Evolutionary conservation across 2,329 filamentous ascomycete genomes (phyloP), one percentile per base, ranked within the genome.

Genomic region (Didymella keratinophila): DNA sequence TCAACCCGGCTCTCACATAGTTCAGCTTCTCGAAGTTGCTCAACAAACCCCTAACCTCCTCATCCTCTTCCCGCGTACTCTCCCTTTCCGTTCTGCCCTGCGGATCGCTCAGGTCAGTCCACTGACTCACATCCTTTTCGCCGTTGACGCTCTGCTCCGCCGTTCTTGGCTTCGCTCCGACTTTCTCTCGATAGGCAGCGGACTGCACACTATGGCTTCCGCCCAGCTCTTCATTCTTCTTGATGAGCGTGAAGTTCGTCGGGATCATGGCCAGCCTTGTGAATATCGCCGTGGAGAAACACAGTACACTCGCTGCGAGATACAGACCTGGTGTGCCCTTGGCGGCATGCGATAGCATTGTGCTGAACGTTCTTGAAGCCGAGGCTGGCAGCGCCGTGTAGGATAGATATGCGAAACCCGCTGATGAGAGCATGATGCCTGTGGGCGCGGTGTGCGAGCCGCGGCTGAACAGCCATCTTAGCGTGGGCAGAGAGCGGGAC

Each of bases 391-490:
- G 34, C 1, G 63, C 37, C 9, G 23, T 18, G 52, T 68, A 73
- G 14, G 67, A 66, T 0, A 76, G 68, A 47, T 55, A 67, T 9
- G 61, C 50, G 56, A 78, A 78, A 25, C 71, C 68, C 0, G 66
- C 49, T 7, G 63, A 63, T 0, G 74, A 70, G 48, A 71, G 11
- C n/a, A 72, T 27, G 5, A 71, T 71, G 18, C 65, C 62, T 6
- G 60, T 52, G 8, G 74, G 75, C 57, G 77, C 76, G 30, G 73
- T 61, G 60, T 77, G 76, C 7, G 73, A 77, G 49, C 75, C 76
- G 0, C 75, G 71, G 34, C 69, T 74, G 63, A 77, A 78, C 30
- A 77, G 71, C 75, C 74, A 78, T 41, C 73, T 71, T 2, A 60
- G 70, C 39, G 66, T 61, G n/a, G 76, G 75, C 1, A 77, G 70